Percentiles rank a stretch among this genome's conserved stretches.
phyloP scores from a whole-genome alignment of 2,329 filamentous ascomycete species.

The Stagonosporopsis rhizophila region DNA sequence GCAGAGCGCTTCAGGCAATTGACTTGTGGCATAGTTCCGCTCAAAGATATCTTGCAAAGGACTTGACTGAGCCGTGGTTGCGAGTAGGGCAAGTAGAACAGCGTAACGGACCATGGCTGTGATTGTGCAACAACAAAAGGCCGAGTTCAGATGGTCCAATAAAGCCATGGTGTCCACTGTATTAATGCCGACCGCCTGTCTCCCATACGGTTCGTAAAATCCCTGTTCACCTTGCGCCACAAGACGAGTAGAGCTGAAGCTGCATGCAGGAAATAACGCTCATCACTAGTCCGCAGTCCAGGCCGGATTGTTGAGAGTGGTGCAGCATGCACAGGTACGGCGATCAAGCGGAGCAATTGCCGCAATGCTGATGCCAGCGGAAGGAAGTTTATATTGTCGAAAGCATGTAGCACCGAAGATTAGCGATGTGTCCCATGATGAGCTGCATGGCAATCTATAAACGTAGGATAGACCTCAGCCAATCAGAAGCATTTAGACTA shows the following conservation, averaged over 20 bases:
- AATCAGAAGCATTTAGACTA: background rate
- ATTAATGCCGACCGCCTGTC: background rate
- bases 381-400: too few species aligned
- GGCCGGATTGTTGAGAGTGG: background rate
- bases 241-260: background rate
- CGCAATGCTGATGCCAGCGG: background rate
- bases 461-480: background rate
- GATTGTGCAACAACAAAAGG: background rate
- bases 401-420: background rate
- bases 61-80: background rate
- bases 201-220: background rate
- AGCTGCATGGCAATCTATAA: background rate
- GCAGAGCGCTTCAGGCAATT: background rate
- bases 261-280: background rate
- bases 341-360: background rate
- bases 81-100: background rate
- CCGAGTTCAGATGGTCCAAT: background rate
- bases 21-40: background rate
- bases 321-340: background rate
- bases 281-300: background rate
- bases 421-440: background rate
- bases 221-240: background rate
- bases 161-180: background rate
- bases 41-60: background rate
- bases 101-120: background rate